phyloP scores from a whole-genome alignment of 2,329 filamentous ascomycete genomes.

The Dissoconium aciculare region DNA sequence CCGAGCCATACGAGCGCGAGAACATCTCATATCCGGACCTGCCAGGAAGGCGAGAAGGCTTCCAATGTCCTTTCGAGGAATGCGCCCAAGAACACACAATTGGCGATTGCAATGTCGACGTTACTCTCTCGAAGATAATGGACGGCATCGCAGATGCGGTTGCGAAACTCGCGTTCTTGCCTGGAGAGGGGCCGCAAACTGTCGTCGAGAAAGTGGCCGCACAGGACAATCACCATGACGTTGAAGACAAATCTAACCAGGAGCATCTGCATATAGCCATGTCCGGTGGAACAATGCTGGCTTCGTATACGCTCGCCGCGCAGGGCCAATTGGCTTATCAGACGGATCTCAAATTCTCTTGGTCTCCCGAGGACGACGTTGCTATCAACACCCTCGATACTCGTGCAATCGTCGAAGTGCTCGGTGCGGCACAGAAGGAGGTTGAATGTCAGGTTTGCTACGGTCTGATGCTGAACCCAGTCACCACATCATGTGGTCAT shows the following conservation, averaged over 20 bases:
- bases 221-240: conserved; percentile 15
- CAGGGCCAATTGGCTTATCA: conserved; percentile 44
- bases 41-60: conserved; percentile 51
- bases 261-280: conserved; percentile 33
- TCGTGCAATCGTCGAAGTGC: conserved; percentile 41
- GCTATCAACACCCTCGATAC: conserved; percentile 31
- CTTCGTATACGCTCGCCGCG: conserved; percentile 52
- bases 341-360: conserved; percentile 14
- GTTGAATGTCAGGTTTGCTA: conserved; percentile 86
- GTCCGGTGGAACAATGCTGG: conserved; percentile 45
- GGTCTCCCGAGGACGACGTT: conserved; percentile 23
- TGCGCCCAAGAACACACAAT: conserved; percentile 60
- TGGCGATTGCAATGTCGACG: conserved; percentile 63
- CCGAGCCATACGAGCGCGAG: conserved; percentile 45
- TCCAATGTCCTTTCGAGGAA: conserved; percentile 54
- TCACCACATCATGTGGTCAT: conserved; percentile 77
- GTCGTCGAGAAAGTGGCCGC: conserved; percentile 27
- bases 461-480: conserved; percentile 61
- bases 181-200: conserved; percentile 22
- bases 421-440: conserved; percentile 49
- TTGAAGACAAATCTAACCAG: conserved; percentile 20
- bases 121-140: conserved; percentile 59
- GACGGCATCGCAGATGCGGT: conserved; percentile 44
- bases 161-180: conserved; percentile 23
- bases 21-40: conserved; percentile 66